These are phyloP conservation scores for Penicillium robsamsonii DNA, from an alignment of 495 filamentous ascomycete genomes.

Conservation along the genomic window DNA sequence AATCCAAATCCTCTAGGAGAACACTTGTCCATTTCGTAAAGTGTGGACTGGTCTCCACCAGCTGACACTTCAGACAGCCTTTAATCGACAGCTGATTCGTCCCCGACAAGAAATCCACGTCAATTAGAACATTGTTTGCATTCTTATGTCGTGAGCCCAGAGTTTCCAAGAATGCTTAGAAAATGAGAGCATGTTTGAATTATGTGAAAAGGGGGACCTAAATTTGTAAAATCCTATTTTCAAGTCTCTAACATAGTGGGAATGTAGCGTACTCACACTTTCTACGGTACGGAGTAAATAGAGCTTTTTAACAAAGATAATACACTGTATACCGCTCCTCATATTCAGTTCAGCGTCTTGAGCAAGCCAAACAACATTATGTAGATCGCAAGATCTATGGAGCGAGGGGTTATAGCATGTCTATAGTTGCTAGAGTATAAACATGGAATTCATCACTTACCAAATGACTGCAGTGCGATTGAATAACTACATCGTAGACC, in stretches of 20 bases:
- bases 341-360: no score
- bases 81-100: conserved; percentile 4
- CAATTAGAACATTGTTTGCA: neutral
- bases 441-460: neutral
- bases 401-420: neutral
- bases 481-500: neutral
- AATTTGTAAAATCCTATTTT: no score
- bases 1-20: neutral
- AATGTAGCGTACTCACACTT: no score
- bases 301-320: no score
- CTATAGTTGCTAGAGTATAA: neutral
- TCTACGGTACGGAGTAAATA: no score
- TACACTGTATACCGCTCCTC: neutral
- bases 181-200: neutral
- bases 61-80: neutral
- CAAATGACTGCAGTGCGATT: neutral
- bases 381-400: neutral
- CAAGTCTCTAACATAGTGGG: no score
- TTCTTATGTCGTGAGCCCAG: neutral
- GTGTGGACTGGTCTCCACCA: conserved; percentile 6
- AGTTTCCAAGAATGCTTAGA: neutral
- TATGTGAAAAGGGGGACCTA: neutral
- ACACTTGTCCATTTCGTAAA: conserved; percentile 5
- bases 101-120: neutral
- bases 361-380: neutral